These are phyloP conservation scores for Lachnellula arida DNA, from an alignment of 2,329 filamentous ascomycete species.

Conservation along the genomic window DNA sequence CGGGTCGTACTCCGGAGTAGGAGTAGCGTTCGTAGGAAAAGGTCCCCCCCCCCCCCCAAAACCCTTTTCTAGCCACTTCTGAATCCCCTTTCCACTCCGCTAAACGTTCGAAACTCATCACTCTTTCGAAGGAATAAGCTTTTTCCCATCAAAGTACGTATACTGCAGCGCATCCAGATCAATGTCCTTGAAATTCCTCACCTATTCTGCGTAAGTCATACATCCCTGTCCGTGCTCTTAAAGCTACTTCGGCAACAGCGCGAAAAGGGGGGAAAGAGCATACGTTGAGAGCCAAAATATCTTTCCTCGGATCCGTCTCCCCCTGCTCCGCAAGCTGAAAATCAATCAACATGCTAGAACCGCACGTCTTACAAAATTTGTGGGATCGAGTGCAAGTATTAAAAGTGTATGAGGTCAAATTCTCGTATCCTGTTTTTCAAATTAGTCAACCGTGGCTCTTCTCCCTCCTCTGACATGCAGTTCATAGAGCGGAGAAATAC, in stretches of 20 bases:
- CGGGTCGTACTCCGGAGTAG: too few species aligned
- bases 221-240: neutral
- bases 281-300: conserved; percentile 23
- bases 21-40: too few species aligned
- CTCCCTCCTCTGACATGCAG: neutral
- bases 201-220: conserved; percentile 3
- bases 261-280: neutral
- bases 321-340: conserved; percentile 4
- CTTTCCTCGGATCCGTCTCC: conserved; percentile 17
- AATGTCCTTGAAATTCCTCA: conserved; percentile 20
- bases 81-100: neutral
- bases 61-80: neutral
- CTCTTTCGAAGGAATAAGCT: neutral
- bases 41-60: neutral
- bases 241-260: neutral
- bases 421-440: conserved; percentile 11
- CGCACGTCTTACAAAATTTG: conserved; percentile 23
- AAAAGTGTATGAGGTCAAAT: conserved; percentile 13
- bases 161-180: conserved; percentile 20
- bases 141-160: conserved; percentile 20
- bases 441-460: neutral
- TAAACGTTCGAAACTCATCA: neutral
- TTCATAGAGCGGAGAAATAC: too few species aligned
- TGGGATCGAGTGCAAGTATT: conserved; percentile 12
- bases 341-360: conserved; percentile 21